A percentile compares a stretch with the other conserved stretches of the same genome.
phyloP scores from a whole-genome alignment of 164 flowering plant genomes.

The Amborella trichopoda region DNA sequence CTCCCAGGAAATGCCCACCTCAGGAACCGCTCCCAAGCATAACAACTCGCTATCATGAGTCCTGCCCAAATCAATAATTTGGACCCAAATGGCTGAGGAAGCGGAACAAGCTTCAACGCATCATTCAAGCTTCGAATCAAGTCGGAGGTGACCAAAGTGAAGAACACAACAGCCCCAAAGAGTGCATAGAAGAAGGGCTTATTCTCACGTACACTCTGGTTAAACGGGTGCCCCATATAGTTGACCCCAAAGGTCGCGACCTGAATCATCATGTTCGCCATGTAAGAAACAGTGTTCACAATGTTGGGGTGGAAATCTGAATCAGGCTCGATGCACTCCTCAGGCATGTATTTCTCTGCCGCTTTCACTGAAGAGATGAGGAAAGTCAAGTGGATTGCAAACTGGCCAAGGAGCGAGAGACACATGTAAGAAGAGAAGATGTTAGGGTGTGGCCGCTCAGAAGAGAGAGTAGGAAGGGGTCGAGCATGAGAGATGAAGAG shows the following conservation, averaged over 20 bases:
- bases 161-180: constrained; percentile 60
- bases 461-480: constrained; percentile 76
- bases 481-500: constrained; percentile 93
- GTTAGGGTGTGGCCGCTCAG: constrained; percentile 80
- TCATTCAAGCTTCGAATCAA: constrained; percentile 74
- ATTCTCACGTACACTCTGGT: constrained; percentile 84
- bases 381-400: constrained; percentile 62
- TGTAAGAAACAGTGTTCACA: constrained; percentile 96
- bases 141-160: constrained; percentile 68
- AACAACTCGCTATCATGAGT: constrained; percentile 57
- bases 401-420: constrained; percentile 87
- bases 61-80: constrained; percentile 69
- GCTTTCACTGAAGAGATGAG: constrained; percentile 78
- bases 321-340: constrained; percentile 93
- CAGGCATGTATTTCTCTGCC: constrained; percentile 91
- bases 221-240: constrained; percentile 98
- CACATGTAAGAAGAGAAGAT: constrained; percentile 76
- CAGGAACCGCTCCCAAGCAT: constrained; percentile 71
- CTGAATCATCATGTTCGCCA: constrained; percentile 94
- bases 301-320: constrained; percentile 86
- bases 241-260: constrained; percentile 97
- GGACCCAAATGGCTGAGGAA: constrained; percentile 55
- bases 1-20: constrained; percentile 91
- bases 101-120: constrained; percentile 67
- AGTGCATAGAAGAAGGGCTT: constrained; percentile 77